Evolutionary conservation across 2,329 filamentous ascomycete species (phyloP).

Genomic region (Arthrobotrys sinensis): DNA sequence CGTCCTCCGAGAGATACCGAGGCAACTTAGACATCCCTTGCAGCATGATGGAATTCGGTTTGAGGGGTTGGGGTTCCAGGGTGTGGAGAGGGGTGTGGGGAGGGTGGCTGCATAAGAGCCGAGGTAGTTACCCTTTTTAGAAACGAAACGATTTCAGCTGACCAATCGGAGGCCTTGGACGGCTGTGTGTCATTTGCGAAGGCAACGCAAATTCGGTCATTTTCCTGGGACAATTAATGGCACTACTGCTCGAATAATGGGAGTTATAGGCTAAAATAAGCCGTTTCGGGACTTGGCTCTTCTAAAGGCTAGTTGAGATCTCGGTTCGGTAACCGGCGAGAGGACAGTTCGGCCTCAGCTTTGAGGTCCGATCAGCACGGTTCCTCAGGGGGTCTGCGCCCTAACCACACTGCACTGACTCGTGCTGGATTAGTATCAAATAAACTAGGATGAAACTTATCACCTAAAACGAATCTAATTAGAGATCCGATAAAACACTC

Average conservation of each 20-base stretch:
- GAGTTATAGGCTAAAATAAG: conserved; percentile 3
- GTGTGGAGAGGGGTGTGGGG: conserved; percentile 15
- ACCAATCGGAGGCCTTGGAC: conserved; percentile 21
- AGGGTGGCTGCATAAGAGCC: conserved; percentile 39
- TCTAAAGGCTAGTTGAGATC: not conserved
- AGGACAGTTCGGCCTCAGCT: not conserved
- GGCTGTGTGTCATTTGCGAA: not conserved
- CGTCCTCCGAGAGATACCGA: conserved; percentile 38
- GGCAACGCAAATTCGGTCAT: not conserved
- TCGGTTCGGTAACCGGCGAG: not conserved
- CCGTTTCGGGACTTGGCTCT: conserved; percentile 1
- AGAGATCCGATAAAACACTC: not conserved
- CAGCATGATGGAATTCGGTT: conserved; percentile 24
- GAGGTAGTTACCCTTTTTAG: conserved; percentile 33
- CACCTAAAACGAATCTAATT: too few species aligned
- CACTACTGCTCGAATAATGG: not conserved
- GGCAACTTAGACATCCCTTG: conserved; percentile 24
- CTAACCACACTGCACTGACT: too few species aligned
- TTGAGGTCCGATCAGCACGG: too few species aligned
- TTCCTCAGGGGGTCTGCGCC: too few species aligned
- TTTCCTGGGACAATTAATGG: not conserved
- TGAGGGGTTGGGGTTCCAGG: conserved; percentile 24
- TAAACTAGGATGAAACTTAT: too few species aligned
- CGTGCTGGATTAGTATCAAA: too few species aligned
- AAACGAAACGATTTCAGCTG: not conserved